These are phyloP conservation scores for Polychaeton citri DNA, from an alignment of 2,329 filamentous ascomycete genomes.

Conservation along the genomic window DNA sequence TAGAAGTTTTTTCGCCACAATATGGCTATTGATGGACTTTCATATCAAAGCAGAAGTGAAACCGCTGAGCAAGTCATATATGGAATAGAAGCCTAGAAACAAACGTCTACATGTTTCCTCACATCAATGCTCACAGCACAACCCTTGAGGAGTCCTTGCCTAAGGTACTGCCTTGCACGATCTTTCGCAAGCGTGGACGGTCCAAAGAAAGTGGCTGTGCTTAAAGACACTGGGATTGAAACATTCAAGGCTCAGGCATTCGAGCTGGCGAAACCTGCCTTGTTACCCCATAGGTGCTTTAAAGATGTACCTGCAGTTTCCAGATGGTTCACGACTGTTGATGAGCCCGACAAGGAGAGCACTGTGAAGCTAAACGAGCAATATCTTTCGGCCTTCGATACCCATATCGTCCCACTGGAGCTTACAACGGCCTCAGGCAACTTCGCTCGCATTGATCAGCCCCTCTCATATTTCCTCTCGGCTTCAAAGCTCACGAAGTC, in stretches of 20 bases:
- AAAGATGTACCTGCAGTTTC: constrained; percentile 36
- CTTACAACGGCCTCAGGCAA: constrained; percentile 30
- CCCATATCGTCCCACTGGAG: constrained; percentile 46
- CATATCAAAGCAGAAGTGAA: too few species aligned
- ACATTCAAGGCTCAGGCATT: constrained; percentile 44
- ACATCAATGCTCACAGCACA: too few species aligned
- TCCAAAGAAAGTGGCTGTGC: constrained; percentile 7
- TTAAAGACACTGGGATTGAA: constrained; percentile 16
- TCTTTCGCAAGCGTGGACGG: too few species aligned
- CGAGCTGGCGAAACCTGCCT: constrained; percentile 36
- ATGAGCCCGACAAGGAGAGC: neutral
- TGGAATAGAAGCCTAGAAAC: too few species aligned
- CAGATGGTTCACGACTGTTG: constrained; percentile 44
- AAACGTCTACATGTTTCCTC: too few species aligned
- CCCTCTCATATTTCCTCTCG: constrained; percentile 50
- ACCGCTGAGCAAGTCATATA: too few species aligned
- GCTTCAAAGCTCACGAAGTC: constrained; percentile 7
- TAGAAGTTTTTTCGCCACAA: too few species aligned
- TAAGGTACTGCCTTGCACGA: too few species aligned
- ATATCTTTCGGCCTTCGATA: constrained; percentile 34
- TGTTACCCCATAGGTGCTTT: constrained; percentile 35
- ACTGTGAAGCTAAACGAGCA: constrained; percentile 22
- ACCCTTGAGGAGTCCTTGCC: too few species aligned
- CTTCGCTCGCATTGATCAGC: constrained; percentile 47
- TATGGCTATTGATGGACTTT: too few species aligned